A percentile compares a stretch with the other conserved stretches of the same genome.
These are phyloP conservation scores for Quercus engelmannii DNA, from an alignment of 306 rosid genomes.

Conservation along the genomic window DNA sequence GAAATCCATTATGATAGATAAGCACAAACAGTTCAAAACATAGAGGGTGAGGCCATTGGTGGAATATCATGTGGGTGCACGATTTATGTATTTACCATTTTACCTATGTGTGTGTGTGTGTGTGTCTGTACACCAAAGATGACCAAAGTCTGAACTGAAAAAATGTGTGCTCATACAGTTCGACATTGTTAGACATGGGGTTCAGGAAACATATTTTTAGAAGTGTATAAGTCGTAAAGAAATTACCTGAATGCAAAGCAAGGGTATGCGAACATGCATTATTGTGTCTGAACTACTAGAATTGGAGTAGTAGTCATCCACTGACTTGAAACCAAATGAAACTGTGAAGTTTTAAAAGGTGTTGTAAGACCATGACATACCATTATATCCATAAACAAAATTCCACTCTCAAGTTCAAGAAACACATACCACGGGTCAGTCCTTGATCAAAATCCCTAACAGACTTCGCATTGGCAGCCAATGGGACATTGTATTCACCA, in stretches of 20 bases:
- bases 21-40: background rate
- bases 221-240: background rate
- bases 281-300: slow-evolving; percentile 84
- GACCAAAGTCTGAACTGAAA: background rate
- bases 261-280: slow-evolving; percentile 67
- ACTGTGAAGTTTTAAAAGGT: slow-evolving; percentile 46
- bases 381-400: background rate
- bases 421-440: slow-evolving; percentile 76
- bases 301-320: slow-evolving; percentile 80
- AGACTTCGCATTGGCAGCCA: slow-evolving; percentile 71
- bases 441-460: slow-evolving; percentile 88
- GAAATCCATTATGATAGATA: background rate
- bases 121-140: background rate
- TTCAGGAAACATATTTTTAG: background rate
- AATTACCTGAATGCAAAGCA: slow-evolving; percentile 95
- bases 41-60: background rate
- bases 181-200: too few species aligned
- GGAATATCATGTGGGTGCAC: background rate
- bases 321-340: slow-evolving; percentile 96
- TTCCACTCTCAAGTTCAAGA: slow-evolving; percentile 1
- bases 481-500: slow-evolving; percentile 64
- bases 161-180: too few species aligned
- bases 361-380: slow-evolving; percentile 15
- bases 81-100: background rate
- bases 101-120: too few species aligned